These are phyloP conservation scores for Trametes sp. DNA, from an alignment of 1,284 basidiomycete genomes.

Conservation along the genomic window DNA sequence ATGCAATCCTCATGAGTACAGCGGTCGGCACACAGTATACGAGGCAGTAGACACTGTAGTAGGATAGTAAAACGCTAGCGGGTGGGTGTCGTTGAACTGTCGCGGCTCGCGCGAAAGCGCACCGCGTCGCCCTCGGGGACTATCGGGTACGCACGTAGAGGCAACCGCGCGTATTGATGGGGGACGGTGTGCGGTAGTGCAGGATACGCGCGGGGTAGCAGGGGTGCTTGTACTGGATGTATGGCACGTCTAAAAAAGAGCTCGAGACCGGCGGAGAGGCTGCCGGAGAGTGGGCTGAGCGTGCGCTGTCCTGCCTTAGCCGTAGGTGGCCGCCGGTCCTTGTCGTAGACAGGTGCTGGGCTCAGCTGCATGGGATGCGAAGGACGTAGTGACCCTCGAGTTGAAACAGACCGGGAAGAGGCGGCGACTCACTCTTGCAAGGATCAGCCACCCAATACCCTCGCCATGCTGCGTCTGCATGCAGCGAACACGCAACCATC, in stretches of 20 bases:
- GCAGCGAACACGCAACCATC: neutral
- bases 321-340: too few species aligned
- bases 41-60: too few species aligned
- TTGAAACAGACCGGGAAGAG: neutral
- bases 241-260: neutral
- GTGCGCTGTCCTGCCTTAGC: too few species aligned
- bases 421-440: neutral
- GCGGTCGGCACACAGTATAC: too few species aligned
- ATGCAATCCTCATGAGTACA: too few species aligned
- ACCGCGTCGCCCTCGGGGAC: conserved; percentile 15
- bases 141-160: conserved; percentile 15
- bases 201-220: neutral
- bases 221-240: neutral
- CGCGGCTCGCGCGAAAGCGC: conserved; percentile 25
- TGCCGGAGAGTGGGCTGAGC: neutral
- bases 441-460: neutral
- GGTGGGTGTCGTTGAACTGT: too few species aligned
- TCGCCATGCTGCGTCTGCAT: neutral
- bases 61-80: too few species aligned
- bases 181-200: conserved; percentile 22
- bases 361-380: too few species aligned
- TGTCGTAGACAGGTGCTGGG: too few species aligned
- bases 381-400: neutral
- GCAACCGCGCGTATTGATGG: conserved; percentile 22
- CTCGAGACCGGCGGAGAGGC: neutral